Conservation (phyloP, 2,329 filamentous ascomycete genomes). For the Pezicula carpinea region DNA sequence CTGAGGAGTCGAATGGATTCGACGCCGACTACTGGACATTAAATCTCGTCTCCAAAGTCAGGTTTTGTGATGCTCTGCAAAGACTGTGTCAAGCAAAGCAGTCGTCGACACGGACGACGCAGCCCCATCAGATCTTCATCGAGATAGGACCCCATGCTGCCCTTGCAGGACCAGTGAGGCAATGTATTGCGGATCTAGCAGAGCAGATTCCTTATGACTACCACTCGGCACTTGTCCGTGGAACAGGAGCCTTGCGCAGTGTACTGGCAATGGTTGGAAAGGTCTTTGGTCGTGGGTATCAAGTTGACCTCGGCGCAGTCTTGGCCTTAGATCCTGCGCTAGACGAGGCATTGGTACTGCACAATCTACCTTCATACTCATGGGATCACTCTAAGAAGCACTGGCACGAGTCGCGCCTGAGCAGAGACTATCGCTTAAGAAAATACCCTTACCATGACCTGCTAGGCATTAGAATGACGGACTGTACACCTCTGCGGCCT, state of each 20-base stretch:
- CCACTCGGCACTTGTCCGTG: conserved; percentile 3
- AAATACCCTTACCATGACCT: conserved; percentile 42
- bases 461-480: conserved; percentile 32
- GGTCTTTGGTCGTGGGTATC: conserved; percentile 1
- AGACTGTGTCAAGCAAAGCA: neutral
- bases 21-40: conserved; percentile 35
- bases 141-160: conserved; percentile 4
- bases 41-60: conserved; percentile 39
- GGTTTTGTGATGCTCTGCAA: conserved; percentile 31
- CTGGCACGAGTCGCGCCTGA: conserved; percentile 48
- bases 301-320: conserved; percentile 4
- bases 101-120: conserved; percentile 13
- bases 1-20: conserved; percentile 5
- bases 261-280: neutral
- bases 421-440: conserved; percentile 38
- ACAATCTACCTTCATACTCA: conserved; percentile 41
- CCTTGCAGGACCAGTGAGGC: conserved; percentile 3
- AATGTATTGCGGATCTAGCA: neutral
- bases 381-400: conserved; percentile 47
- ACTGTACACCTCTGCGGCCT: conserved; percentile 12
- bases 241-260: neutral
- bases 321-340: neutral
- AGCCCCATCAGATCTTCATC: neutral
- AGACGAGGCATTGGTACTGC: neutral
- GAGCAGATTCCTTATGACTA: conserved; percentile 1